Percentiles rank a stretch among this genome's conserved stretches.
Evolutionary conservation across 768 basidiomycete species (phyloP).

Genomic region (Lactarius quietus): DNA sequence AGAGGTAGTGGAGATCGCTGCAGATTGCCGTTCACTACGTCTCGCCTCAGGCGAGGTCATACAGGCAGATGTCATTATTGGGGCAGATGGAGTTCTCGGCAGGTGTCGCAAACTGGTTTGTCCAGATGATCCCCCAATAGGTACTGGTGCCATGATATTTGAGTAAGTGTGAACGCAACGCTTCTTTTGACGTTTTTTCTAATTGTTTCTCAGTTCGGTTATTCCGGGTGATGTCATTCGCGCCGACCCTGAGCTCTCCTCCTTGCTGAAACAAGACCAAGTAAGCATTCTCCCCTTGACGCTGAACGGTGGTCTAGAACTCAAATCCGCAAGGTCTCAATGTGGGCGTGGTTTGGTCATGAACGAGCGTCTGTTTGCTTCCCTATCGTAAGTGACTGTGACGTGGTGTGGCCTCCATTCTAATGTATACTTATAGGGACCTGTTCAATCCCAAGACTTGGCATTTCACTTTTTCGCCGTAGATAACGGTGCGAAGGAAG

Average conservation of each 20-base stretch:
- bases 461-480: conserved; percentile 29
- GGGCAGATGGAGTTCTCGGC: conserved; percentile 36
- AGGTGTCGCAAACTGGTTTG: conserved; percentile 25
- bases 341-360: conserved; percentile 27
- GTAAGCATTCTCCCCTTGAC: conserved; percentile 7
- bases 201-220: conserved; percentile 15
- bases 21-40: conserved; percentile 28
- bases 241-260: conserved; percentile 22
- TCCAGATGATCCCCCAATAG: conserved; percentile 16
- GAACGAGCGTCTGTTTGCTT: conserved; percentile 26
- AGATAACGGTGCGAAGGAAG: conserved; percentile 24
- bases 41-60: conserved; percentile 34
- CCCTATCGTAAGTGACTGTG: conserved; percentile 14
- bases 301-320: not conserved
- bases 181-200: not conserved
- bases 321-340: conserved; percentile 6
- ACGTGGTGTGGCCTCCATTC: too few species aligned
- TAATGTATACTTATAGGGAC: not conserved
- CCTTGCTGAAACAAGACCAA: conserved; percentile 20
- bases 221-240: conserved; percentile 21
- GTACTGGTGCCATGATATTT: conserved; percentile 30
- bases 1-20: conserved; percentile 31
- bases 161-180: conserved; percentile 27
- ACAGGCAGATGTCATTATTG: conserved; percentile 35
- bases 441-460: conserved; percentile 20